phyloP scores from a whole-genome alignment of 2,329 filamentous ascomycete genomes.

The Graphiopsis chlorocephala region DNA sequence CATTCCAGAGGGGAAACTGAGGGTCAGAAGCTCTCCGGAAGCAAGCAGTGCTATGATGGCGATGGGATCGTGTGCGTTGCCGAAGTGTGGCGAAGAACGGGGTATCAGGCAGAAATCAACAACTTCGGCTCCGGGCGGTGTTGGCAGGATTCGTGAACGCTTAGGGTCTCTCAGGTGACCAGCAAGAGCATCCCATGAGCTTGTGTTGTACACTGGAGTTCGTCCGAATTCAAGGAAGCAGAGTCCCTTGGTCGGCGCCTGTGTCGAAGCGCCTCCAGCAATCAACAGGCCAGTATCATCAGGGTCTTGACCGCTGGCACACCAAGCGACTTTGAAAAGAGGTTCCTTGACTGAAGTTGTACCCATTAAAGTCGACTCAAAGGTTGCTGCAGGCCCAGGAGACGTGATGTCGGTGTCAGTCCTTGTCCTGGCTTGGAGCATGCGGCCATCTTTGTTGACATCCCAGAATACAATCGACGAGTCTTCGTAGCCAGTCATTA shows the following conservation, averaged over 20 bases:
- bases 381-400: slow-evolving; percentile 40
- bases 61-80: slow-evolving; percentile 84
- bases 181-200: slow-evolving; percentile 78
- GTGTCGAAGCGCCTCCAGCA: slow-evolving; percentile 72
- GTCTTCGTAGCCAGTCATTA: slow-evolving; percentile 85
- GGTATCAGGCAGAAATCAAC: slow-evolving; percentile 81
- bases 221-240: slow-evolving; percentile 86
- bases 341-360: slow-evolving; percentile 66
- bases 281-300: slow-evolving; percentile 89
- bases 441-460: slow-evolving; percentile 68
- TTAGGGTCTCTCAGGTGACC: slow-evolving; percentile 78
- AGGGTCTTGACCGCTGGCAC: slow-evolving; percentile 78
- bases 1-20: slow-evolving; percentile 90
- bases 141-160: slow-evolving; percentile 66
- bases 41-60: slow-evolving; percentile 75
- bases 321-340: slow-evolving; percentile 81
- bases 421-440: slow-evolving; percentile 80
- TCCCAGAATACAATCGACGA: slow-evolving; percentile 94
- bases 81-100: slow-evolving; percentile 78
- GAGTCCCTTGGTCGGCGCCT: slow-evolving; percentile 68
- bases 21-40: slow-evolving; percentile 82
- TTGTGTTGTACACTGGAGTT: slow-evolving; percentile 88
- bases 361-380: slow-evolving; percentile 35
- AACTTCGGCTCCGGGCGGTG: slow-evolving; percentile 73
- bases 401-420: slow-evolving; percentile 71